Evolutionary conservation across 805 yeast genomes (phyloP), one percentile per base, ranked within the genome.

Genomic region (Scheffersomyces lignosus): DNA sequence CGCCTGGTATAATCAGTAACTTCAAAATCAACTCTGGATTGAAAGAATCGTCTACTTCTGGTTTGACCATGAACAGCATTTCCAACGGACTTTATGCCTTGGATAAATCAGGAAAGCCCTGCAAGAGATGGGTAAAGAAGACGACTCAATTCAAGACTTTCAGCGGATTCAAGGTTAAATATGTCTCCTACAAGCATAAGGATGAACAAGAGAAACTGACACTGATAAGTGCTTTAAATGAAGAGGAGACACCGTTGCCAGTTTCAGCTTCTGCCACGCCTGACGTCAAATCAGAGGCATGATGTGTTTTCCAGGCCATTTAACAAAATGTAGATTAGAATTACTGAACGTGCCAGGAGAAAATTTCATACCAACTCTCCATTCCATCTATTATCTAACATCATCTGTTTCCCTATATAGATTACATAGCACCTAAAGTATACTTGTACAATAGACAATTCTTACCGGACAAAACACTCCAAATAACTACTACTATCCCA

Each of bases 41-140:
- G 27, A 67, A 67, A 43, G 72, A 66, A 35, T 45, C 57, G 38
- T 60, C 70, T n/a, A 64, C 72, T 0, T 60, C 72, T 0, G 72
- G 73, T 0, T 54, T 67, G 33, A 54, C 68, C 3, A 59, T 67
- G 62, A 64, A 64, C 37, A 51, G 59, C 33, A 54, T 62, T 12
- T 27, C 37, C 14, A 52, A 51, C 29, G 54, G 52, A 2, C 43
- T 42, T 10, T 62, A 56, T 34, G 40, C 49, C 0, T 53, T 68
- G 31, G 72, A 67, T 40, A 62, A 58, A 35, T 52, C 64, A 9
- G 71, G 72, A 5, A 54, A 44, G 32, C 68, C 70, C 7, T 44
- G 47, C 13, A 53, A 42, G 34, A 57, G 46, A 39, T 69, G 73
- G 73, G 51, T 45, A 18, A 66, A 66, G 42, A 51, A 51, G 15